Evolutionary conservation across 2,329 filamentous ascomycete species (phyloP), one percentile per base, ranked within the genome.

Genomic region (Cadophora sp.): DNA sequence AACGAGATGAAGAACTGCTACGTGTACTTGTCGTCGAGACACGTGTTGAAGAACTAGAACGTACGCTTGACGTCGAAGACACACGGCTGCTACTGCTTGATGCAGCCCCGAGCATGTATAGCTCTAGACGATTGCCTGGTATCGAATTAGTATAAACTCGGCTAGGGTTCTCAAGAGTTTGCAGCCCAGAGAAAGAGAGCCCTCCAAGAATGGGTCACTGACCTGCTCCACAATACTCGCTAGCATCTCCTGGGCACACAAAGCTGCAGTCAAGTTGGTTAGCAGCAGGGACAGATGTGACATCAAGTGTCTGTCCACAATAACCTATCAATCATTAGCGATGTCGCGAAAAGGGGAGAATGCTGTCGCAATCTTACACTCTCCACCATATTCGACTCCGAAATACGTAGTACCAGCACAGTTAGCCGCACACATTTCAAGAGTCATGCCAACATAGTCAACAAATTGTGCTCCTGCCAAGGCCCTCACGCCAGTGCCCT

Each of bases 401-500:
- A 75, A 76, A 63, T 76, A 76, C 22, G 64, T 68, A 62, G 68
- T 74, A 14, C 66, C 73, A 20, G 71, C 50, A 53, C 74, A 76
- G 30, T 69, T 70, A 6, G 69, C 39, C 9, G 71, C 72, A 47
- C 74, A 76, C 20, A 39, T 53, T 45, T 73, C 73, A 18, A 78
- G 70, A 16, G 76, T 75, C 76, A 79, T 77, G 2, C 64, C 50
- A 59, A 47, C 66, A 43, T 65, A 66, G 65, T 67, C 43, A 47
- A 62, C 68, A 30, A 58, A 70, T 36, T 68, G 47, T 6, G 56
- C 63, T 11, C 41, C 81, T 22, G 69, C 64, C 9, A 86, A 77
- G 5, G 84, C 83, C 22, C 84, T 80, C 9, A 68, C 73, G 24
- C 76, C 78, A 18, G 76, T 77, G 5, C 79, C 80, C 69, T 85